Conservation (phyloP, 2,329 filamentous ascomycete species). For the Epicoccum sorghinum region DNA sequence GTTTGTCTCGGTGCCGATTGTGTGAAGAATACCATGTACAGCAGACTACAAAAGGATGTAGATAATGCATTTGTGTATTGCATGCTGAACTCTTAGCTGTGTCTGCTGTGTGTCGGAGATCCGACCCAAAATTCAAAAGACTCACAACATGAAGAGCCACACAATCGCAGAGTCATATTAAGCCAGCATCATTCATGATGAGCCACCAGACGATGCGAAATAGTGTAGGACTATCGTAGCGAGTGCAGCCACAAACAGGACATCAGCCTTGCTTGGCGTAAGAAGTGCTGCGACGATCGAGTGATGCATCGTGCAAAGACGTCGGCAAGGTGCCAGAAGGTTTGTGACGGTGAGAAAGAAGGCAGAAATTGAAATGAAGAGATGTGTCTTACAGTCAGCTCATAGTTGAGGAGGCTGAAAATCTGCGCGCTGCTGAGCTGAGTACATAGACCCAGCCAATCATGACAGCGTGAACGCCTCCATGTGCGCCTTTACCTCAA, state of each 20-base stretch:
- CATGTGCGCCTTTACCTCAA: background rate
- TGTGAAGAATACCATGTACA: no score
- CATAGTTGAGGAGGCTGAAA: background rate
- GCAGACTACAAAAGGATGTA: no score
- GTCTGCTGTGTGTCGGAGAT: no score
- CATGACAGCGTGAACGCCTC: background rate
- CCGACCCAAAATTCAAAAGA: no score
- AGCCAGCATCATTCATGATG: no score
- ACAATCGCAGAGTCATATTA: no score
- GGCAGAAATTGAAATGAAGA: background rate
- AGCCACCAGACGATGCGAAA: background rate
- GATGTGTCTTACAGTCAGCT: background rate
- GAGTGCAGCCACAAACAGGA: background rate
- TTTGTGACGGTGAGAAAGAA: no score
- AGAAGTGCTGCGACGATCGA: constrained; percentile 1
- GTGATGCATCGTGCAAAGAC: background rate
- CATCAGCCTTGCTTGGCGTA: constrained; percentile 5
- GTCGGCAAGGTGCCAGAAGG: background rate
- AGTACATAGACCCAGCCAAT: background rate
- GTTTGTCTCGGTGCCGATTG: no score
- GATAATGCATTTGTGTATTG: no score
- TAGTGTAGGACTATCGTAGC: background rate
- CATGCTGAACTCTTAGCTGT: no score
- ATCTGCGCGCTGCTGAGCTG: background rate
- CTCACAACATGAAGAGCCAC: no score